These are phyloP conservation scores for Epichloe gansuensis DNA, from an alignment of 2,329 filamentous ascomycete species.

Conservation along the genomic window DNA sequence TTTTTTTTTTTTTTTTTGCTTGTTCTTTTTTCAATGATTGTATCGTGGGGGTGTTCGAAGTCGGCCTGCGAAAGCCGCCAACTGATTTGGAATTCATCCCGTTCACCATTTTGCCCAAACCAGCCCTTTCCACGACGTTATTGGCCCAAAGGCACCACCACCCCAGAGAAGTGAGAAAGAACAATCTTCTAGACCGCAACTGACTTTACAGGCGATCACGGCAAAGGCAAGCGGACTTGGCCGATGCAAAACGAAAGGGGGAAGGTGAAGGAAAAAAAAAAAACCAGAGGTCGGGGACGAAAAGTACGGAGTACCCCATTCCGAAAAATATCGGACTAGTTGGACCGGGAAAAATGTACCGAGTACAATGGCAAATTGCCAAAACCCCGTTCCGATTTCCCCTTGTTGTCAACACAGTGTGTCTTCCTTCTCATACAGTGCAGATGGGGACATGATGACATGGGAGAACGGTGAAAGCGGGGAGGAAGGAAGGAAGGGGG, in stretches of 20 bases:
- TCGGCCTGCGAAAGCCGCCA: no score
- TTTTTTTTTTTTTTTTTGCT: no score
- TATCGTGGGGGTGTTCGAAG: no score
- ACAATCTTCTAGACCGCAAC: not conserved
- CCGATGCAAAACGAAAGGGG: not conserved
- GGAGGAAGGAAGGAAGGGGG: not conserved
- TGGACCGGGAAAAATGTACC: not conserved
- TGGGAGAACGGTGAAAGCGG: not conserved
- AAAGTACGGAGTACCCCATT: not conserved
- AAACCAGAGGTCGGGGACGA: not conserved
- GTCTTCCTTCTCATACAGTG: not conserved
- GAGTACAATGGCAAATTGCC: not conserved
- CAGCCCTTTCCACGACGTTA: no score
- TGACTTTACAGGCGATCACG: not conserved
- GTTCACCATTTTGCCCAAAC: no score
- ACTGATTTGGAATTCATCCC: no score
- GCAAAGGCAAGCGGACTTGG: not conserved
- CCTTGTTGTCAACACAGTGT: not conserved
- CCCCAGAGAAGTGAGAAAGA: no score
- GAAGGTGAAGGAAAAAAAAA: no score
- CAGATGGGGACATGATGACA: not conserved
- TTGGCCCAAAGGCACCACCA: no score
- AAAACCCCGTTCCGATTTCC: not conserved
- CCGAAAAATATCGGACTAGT: slow-evolving; percentile 1
- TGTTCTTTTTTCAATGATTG: no score